Base-by-base conservation (phyloP, 495 filamentous ascomycete species). In the Aspergillus ellipticus region DNA sequence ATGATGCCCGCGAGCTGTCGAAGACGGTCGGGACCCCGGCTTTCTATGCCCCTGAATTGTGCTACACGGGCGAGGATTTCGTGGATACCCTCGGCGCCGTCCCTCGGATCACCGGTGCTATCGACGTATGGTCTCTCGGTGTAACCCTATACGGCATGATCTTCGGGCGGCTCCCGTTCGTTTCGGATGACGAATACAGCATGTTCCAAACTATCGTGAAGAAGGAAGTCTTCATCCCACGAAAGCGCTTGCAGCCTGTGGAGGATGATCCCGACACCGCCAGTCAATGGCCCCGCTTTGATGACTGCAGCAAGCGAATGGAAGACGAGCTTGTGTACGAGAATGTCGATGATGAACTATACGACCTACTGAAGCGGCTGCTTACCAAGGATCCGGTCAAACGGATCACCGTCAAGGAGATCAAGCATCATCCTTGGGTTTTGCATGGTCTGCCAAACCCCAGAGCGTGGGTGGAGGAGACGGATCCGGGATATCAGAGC, bases 41-140 rank as follows among this genome's bases (percentile, higher is more conserved):
- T 6, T 97, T 99, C 74, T 99, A 97, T 66, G 94, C 94, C 4
- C 94, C 94, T 4, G 94, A 99, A 66, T 81, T 99, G n/a, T 97
- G 95, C 71, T 90, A 90, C 64, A 91, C 88, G 6, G 73, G 68
- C 15, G 68, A 73, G 54, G 79, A 74, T 53, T 79, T 79, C 53
- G 75, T 76, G 13, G 74, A 79, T 31, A 59, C 57, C 13, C 66
- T 77, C 37, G 78, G 77, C 13, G 69, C 67, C 11, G 57, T 71
- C 11, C 73, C 71, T 42, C 82, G 73, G 61, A 85, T 90, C 48
- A 88, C 84, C 10, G 78, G 74, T 47, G 82, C 87, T 29, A 97
- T 99, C 66, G 94, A 99, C 64, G 88, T 99, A 19, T 99, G 94
- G 93, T 96, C 95, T 19, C 75, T 99, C 19, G 94, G 94, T 15